Base-by-base conservation (phyloP, 2,329 filamentous ascomycete genomes). In the Arthrobotrys entomopaga region DNA sequence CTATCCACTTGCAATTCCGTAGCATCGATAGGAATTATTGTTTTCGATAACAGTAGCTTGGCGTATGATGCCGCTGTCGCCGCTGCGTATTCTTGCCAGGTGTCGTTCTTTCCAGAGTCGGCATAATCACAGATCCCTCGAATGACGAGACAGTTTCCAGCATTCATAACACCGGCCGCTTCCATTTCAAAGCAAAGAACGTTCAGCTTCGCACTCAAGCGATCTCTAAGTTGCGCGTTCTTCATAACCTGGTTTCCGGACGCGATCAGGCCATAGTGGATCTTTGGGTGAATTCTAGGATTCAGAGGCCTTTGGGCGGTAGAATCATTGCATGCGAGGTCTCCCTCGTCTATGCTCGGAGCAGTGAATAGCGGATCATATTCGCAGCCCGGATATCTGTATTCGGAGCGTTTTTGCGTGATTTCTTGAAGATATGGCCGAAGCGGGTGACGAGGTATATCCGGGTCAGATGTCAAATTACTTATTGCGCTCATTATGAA, bases 91-190 rank as follows among this genome's bases (percentile, higher is more conserved):
- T 50, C 34, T 40, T 65, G 61, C 61, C 61, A 65, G 20, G n/a
- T 11, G 3, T 65, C 56, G 16, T 43, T 54, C 40, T 65, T 65
- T 8, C 57, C 50, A 7, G 61, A 56, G 42, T 65, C 61, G 2
- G 61, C 4, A 22, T 65, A 65, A n/a, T 65, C 50, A 40, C 61
- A 65, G 20, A 65, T 65, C 5, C 61, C 61, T 20, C 61, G 19
- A 13, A 57, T 57, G 15, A 57, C 40, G 19, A 65, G 61, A 38
- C 61, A 65, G 13, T 50, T 26, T 34, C 56, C 6, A 11, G 13
- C 13, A 40, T 57, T 57, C 20, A 54, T 46, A 11, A 65, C 8
- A 3, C 61, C 61, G 15, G 50, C 61, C 5, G 59, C 59, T 19
- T 64, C 59, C 48, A 64, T 64, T 29, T 64, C 59, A 13, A 64